Evolutionary conservation across 1,139 yeast species (phyloP), one percentile per base, ranked within the genome.

Genomic region (Suhomyces kunorum): DNA sequence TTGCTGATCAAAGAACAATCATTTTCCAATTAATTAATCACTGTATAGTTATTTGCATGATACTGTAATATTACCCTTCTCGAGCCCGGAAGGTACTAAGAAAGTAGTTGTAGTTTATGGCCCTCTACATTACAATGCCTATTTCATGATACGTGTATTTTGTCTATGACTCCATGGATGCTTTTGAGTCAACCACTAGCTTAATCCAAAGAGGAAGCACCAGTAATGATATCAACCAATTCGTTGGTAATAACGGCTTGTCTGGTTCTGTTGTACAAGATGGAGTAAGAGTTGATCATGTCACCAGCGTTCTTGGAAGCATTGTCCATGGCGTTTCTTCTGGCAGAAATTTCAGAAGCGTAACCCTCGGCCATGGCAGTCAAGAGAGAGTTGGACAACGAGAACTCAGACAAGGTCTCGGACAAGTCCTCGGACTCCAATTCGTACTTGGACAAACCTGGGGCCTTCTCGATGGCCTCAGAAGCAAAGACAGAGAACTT

Each of bases 291-390:
- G 76, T 80, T 83, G 66, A 92, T 92, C 98, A 92, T 92, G 60
- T 92, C 98, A 74, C 96, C 96, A 51, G 98, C 98, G 68, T 90
- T 92, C 95, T 92, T 92, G 58, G 98, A 89, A 51, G 98, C 98
- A 66, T 90, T 92, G 74, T 92, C 98, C 98, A 92, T 92, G 59
- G 98, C 98, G 68, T 89, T 90, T 83, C 98, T 90, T 83, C 98
- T 89, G 49, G 98, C 97, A 54, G 95, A 86, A 58, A 90, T 79
- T 78, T 92, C 98, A 44, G 98, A 87, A 51, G 98, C 98, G 70
- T 92, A 90, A 69, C 97, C 98, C 68, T 92, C 97, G 54, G 97
- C 92, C 80, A 90, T 80, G 52, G 96, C 97, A 63, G 94, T 74
- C 69, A 85, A 81, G 59, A 92, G 78, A 60, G 88, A 81, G 80